Evolutionary conservation across 208 protist species (phyloP).

Genomic region (Crithidia acanthocephali): DNA sequence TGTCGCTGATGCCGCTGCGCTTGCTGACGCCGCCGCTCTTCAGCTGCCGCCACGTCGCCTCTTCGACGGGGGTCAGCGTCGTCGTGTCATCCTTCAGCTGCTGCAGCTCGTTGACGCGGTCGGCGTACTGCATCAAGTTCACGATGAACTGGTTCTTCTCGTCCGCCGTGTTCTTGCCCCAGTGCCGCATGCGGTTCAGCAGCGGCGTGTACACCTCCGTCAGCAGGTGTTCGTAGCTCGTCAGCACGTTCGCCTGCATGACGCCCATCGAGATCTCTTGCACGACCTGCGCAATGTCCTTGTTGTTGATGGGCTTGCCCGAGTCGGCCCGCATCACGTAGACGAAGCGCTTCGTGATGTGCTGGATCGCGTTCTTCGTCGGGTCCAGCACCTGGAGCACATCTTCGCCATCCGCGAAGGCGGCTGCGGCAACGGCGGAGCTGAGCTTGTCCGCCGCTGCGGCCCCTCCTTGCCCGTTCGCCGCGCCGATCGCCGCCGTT

Average conservation of each 20-base stretch:
- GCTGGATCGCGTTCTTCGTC: constrained; percentile 53
- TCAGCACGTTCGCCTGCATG: constrained; percentile 81
- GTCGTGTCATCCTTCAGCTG: constrained; percentile 78
- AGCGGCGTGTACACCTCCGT: constrained; percentile 93
- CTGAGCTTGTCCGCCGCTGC: neutral
- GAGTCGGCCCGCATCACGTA: constrained; percentile 69
- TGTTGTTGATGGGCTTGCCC: constrained; percentile 70
- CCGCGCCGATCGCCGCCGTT: neutral
- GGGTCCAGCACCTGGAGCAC: constrained; percentile 80
- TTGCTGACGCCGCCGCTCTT: constrained; percentile 79
- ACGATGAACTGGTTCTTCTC: constrained; percentile 90
- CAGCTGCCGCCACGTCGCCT: constrained; percentile 80
- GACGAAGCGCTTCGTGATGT: constrained; percentile 81
- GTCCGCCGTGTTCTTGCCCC: constrained; percentile 90
- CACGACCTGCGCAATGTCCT: constrained; percentile 77
- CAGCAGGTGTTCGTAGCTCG: constrained; percentile 88
- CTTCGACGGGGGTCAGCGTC: constrained; percentile 59
- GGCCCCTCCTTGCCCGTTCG: neutral
- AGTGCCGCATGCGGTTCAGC: constrained; percentile 78
- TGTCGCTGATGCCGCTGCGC: constrained; percentile 81
- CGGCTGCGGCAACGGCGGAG: constrained; percentile 13
- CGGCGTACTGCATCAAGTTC: constrained; percentile 84
- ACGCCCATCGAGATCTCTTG: constrained; percentile 89
- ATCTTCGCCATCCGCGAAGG: constrained; percentile 40
- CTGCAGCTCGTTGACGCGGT: constrained; percentile 91